Base-by-base conservation (phyloP, 768 basidiomycete genomes). In the Tulasnella sp. region DNA sequence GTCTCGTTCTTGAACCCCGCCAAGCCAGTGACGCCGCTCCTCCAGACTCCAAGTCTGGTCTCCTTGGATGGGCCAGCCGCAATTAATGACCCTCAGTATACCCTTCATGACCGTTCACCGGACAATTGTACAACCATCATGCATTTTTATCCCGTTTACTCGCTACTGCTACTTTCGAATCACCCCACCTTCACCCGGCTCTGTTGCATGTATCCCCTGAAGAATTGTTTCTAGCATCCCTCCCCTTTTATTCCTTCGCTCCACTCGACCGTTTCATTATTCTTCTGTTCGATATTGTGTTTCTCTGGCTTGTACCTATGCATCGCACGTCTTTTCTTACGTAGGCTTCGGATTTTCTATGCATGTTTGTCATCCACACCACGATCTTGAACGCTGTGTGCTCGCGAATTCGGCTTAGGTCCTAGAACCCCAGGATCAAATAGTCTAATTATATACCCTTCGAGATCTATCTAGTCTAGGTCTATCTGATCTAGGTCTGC, bases 1-100 rank as follows among this genome's bases (percentile, higher is more conserved):
- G 93, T 86, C 86, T 94, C 75, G 87, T 94, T 79, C 91, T 95
- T 78, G 93, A 95, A 83, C 94, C 93, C 70, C 92, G 89, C 82
- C 93, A 94, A 79, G 87, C 92, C 11, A 91, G 91, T 51, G 93
- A 95, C 70, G 88, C 81, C 93, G 93, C 93, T 89, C 92, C 72
- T 90, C 89, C 78, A 88, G 91, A 79, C 90, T 90, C 78, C 87
- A 87, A 80, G 72, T 80, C 69, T 78, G 75, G 75, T 20, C 48
- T 70, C 23, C 77, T 80, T 48, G 74, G 69, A 69, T 80, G 79
- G 79, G 79, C 79, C 35, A 75, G 46, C 39, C 75, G 75, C 46
- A 75, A 75, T 37, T 61, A 67, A 55, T 32, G 61, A 32, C 61
- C 61, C 10, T n/a, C 74, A 71, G 37, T 75, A 35, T 46, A 44